Evolutionary conservation across 164 flowering plant genomes (phyloP), one percentile per base, ranked within the genome.

Genomic region (Tetrastigma voinierianum): DNA sequence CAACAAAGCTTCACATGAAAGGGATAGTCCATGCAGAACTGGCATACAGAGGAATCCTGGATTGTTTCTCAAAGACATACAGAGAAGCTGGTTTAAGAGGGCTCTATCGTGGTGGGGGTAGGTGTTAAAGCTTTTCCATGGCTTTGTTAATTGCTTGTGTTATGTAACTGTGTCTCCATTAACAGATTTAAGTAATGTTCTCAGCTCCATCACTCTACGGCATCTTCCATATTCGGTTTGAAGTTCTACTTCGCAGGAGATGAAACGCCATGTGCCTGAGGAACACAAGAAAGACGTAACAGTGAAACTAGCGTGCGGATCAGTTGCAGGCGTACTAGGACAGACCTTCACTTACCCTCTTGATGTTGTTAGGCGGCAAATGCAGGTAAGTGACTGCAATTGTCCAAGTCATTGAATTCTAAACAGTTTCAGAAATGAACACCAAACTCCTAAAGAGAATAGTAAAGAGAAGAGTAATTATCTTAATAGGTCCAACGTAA

Each of bases 161-260:
- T 45, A 19, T 12, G 59, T 53, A 32, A 24, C 46, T 19, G 4
- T 52, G 15, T 24, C 46, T 44, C 40, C 10, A 40, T 49, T 78
- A 66, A 68, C n/a, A 5, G 13, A 17, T 60, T 10, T 57, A 55
- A 18, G 21, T 10, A 47, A 21, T 56, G 9, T 78, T 71, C 0
- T 66, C 95, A 96, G 99, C 96, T 76, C 99, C 99, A 61, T 86
- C 99, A 16, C 86, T 96, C n/a, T 93, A 89, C 72, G 99, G 99
- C 49, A 93, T 96, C 60, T 91, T 96, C 72, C 98, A 4, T 96
- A 96, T 74, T 82, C 99, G 99, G 99, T 65, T 77, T 96, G 77
- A 96, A 90, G 79, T 96, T 96, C 71, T 96, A 87, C 74, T 92
- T 90, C 84, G 93, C 98, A 93, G 81, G 87, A 93, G 80, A 93